Conservation (phyloP, 192 early-diverging fungal genomes). For the Dimargaris cristalligena region DNA sequence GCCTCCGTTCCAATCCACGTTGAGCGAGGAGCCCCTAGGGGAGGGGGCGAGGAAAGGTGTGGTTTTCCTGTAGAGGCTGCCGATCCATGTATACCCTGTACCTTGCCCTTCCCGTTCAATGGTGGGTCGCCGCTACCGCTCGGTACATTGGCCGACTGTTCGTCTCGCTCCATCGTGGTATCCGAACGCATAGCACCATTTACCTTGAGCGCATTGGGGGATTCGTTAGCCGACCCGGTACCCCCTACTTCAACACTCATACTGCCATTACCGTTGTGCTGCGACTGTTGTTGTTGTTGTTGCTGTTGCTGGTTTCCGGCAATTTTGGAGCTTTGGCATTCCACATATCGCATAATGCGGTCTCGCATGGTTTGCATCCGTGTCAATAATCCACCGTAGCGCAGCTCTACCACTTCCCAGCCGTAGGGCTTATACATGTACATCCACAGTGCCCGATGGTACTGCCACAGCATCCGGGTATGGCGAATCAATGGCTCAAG, state of each 20-base stretch:
- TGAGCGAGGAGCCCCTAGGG: too few species aligned
- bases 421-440: conserved; percentile 72
- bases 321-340: conserved; percentile 13
- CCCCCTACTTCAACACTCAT: too few species aligned
- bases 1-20: too few species aligned
- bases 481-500: conserved; percentile 37
- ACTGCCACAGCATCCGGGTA: conserved; percentile 57
- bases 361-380: conserved; percentile 51
- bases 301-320: too few species aligned
- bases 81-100: too few species aligned
- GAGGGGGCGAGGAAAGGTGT: conserved; percentile 7
- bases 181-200: too few species aligned
- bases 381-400: conserved; percentile 59
- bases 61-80: too few species aligned
- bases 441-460: conserved; percentile 64
- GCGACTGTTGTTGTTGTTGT: too few species aligned
- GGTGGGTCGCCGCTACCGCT: conserved; percentile 12
- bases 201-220: too few species aligned
- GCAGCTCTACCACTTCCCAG: conserved; percentile 65
- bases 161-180: too few species aligned
- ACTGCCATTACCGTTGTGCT: too few species aligned
- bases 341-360: conserved; percentile 40
- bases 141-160: background rate
- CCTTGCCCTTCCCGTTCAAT: too few species aligned
- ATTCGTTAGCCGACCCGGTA: conserved; percentile 10